Percentiles rank a stretch among this genome's conserved stretches.
Evolutionary conservation across 164 flowering plant species (phyloP).

Genomic region (Chloranthus sessilifolius): DNA sequence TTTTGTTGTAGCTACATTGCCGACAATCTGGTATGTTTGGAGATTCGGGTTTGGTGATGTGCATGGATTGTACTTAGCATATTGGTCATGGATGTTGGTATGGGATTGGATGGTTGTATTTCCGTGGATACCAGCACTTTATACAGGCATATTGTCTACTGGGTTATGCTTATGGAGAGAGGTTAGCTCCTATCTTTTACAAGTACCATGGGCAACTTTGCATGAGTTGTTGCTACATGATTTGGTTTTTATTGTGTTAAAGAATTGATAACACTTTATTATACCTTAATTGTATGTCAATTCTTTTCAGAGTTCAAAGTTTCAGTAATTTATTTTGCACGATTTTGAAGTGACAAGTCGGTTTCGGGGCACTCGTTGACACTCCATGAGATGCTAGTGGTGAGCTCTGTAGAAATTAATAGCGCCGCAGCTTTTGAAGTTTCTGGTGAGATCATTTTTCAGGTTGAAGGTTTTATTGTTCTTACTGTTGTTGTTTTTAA

Average conservation of each 20-base stretch:
- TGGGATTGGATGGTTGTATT: constrained; percentile 44
- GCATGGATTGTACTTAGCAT: constrained; percentile 25
- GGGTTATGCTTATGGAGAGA: constrained; percentile 81
- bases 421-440: constrained; percentile 97
- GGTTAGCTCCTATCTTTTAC: constrained; percentile 41
- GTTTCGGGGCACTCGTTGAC: constrained; percentile 77
- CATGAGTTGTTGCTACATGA: no score
- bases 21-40: constrained; percentile 51
- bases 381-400: constrained; percentile 60
- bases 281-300: no score
- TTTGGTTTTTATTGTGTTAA: no score
- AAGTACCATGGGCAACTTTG: no score
- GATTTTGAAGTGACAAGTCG: constrained; percentile 54
- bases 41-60: constrained; percentile 33
- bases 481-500: no score
- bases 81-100: constrained; percentile 44
- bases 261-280: no score
- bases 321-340: not conserved
- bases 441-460: constrained; percentile 46
- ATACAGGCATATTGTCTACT: constrained; percentile 76
- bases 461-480: no score
- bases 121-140: constrained; percentile 89
- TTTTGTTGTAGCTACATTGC: constrained; percentile 51
- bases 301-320: no score
- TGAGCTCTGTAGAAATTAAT: constrained; percentile 51